Evolutionary conservation across 169 alveolate genomes (phyloP).

Genomic region (Eimeria maxima): DNA sequence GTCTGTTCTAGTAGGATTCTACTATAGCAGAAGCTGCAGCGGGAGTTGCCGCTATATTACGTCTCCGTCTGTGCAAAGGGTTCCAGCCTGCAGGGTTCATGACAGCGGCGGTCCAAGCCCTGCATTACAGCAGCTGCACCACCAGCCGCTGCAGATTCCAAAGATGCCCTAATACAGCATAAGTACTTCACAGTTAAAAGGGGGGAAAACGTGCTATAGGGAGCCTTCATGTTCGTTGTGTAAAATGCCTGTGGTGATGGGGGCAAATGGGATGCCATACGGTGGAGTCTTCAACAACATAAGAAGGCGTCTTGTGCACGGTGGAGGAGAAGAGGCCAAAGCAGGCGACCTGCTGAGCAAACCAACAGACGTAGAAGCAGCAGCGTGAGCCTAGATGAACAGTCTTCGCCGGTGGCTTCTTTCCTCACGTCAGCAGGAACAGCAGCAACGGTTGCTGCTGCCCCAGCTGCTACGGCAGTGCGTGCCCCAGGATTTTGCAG

Average conservation of each 20-base stretch:
- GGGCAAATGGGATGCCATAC: background rate
- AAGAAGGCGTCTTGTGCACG: constrained; percentile 9
- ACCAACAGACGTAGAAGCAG: constrained; percentile 37
- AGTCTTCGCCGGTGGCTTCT: background rate
- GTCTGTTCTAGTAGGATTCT: background rate
- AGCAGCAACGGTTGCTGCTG: constrained; percentile 45
- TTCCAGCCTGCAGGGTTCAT: background rate
- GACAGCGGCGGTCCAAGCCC: background rate
- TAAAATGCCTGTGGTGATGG: no score
- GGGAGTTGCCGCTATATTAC: background rate
- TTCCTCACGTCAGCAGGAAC: background rate
- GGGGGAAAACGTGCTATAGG: no score
- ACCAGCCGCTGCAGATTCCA: background rate
- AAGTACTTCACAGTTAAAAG: no score
- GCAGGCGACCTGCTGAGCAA: constrained; percentile 58
- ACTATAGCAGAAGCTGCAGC: background rate
- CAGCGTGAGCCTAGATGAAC: background rate
- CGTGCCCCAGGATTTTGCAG: constrained; percentile 59
- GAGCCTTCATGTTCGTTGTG: no score
- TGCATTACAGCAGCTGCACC: background rate
- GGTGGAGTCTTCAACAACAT: background rate
- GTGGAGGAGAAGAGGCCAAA: constrained; percentile 69
- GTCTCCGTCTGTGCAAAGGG: background rate
- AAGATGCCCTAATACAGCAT: no score
- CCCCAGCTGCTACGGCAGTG: constrained; percentile 39